These are phyloP conservation scores for Punica granatum DNA, from an alignment of 345 rosid genomes.

Conservation along the genomic window DNA sequence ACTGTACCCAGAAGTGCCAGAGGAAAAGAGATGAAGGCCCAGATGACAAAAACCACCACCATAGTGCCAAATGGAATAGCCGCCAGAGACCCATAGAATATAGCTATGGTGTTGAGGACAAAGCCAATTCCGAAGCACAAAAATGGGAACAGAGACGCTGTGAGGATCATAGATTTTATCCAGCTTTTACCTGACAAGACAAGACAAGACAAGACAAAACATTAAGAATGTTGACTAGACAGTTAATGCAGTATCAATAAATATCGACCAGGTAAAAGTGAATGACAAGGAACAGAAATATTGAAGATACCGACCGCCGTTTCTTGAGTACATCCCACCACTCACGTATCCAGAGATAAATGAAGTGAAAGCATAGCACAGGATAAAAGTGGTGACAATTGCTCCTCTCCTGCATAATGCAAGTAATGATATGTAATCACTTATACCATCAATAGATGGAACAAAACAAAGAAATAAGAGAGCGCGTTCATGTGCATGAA, in stretches of 20 bases:
- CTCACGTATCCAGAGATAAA: constrained; percentile 97
- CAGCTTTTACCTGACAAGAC: constrained; percentile 68
- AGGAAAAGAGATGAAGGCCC: constrained; percentile 96
- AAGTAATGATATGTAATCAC: constrained; percentile 4
- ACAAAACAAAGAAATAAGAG: not conserved
- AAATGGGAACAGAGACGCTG: constrained; percentile 90
- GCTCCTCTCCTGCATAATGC: constrained; percentile 87
- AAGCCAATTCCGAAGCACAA: constrained; percentile 91
- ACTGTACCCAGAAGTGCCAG: constrained; percentile 92
- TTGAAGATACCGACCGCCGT: constrained; percentile 61
- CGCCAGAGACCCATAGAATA: constrained; percentile 87
- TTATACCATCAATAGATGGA: not conserved
- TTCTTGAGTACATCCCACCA: constrained; percentile 98
- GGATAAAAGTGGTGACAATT: constrained; percentile 92
- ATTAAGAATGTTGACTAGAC: not conserved
- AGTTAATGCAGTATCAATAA: not conserved
- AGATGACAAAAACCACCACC: constrained; percentile 83
- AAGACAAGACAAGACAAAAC: not conserved
- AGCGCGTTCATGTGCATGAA: not conserved
- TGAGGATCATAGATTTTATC: constrained; percentile 93
- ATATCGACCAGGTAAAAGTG: not conserved
- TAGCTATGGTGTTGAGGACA: constrained; percentile 75
- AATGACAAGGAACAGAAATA: constrained; percentile 1
- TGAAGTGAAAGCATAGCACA: constrained; percentile 94
- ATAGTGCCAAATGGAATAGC: constrained; percentile 96